These are phyloP conservation scores for Pseudonitzschia multistriata DNA, from an alignment of 108 stramenopile species.

Conservation along the genomic window DNA sequence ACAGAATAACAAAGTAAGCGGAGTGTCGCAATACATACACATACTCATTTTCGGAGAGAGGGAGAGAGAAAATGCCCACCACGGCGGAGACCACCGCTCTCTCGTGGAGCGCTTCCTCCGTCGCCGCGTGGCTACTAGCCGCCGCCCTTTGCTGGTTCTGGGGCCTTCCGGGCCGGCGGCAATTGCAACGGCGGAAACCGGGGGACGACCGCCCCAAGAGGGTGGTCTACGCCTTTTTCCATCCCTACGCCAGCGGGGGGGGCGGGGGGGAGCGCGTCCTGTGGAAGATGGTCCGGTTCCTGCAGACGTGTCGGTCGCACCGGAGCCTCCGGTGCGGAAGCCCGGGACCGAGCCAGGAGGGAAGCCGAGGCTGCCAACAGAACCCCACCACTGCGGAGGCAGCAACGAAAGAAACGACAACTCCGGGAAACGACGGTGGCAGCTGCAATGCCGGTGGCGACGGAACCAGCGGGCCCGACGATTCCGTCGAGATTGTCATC, in stretches of 20 bases:
- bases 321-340: conserved; percentile 7
- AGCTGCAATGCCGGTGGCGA: background rate
- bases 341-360: background rate
- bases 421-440: background rate
- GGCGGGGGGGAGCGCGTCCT: conserved; percentile 99
- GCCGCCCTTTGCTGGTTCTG: background rate
- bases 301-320: conserved; percentile 46
- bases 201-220: background rate
- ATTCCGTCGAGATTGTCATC: conserved; percentile 52
- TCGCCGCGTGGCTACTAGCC: background rate
- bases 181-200: background rate
- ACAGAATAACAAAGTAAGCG: too few relatives aligned
- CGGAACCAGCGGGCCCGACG: too few relatives aligned
- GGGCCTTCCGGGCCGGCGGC: background rate
- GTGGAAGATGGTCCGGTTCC: conserved; percentile 89
- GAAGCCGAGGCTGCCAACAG: background rate
- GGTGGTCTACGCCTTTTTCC: conserved; percentile 66
- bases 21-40: too few relatives aligned
- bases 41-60: too few relatives aligned
- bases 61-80: background rate
- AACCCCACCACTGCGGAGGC: conserved; percentile 8
- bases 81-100: background rate
- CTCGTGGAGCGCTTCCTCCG: background rate
- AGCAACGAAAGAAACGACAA: conserved; percentile 18
- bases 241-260: conserved; percentile 83